These are phyloP conservation scores for Penicillium maclennaniae DNA, from an alignment of 495 filamentous ascomycete genomes.

Conservation along the genomic window DNA sequence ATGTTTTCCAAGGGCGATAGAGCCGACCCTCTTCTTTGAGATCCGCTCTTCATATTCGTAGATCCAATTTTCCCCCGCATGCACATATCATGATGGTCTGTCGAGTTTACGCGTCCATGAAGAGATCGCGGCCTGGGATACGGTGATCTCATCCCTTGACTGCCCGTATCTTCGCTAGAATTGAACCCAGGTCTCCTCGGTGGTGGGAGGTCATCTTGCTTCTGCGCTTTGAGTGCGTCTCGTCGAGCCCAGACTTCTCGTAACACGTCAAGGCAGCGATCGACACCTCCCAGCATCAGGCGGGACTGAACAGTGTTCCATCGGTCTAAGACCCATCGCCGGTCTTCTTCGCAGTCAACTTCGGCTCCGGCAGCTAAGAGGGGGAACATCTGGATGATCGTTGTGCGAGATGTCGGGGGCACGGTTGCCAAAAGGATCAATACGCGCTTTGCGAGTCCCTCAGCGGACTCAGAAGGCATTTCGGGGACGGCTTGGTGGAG, in stretches of 20 bases:
- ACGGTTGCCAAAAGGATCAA: slow-evolving; percentile 61
- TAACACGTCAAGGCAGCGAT: slow-evolving; percentile 73
- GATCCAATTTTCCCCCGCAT: slow-evolving; percentile 1
- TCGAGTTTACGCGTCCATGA: slow-evolving; percentile 6
- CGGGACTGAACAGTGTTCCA: slow-evolving; percentile 61
- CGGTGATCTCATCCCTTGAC: slow-evolving; percentile 3
- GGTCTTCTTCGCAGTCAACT: slow-evolving; percentile 55
- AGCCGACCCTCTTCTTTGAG: slow-evolving; percentile 28
- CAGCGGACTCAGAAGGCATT: slow-evolving; percentile 56
- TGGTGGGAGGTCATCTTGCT: slow-evolving; percentile 22
- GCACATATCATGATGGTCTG: slow-evolving; percentile 12
- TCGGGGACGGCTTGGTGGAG: slow-evolving; percentile 78
- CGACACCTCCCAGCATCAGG: slow-evolving; percentile 69
- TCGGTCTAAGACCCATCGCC: slow-evolving; percentile 64
- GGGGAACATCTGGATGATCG: slow-evolving; percentile 76
- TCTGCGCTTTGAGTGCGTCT: slow-evolving; percentile 43
- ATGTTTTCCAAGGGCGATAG: slow-evolving; percentile 44
- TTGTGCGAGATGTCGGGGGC: slow-evolving; percentile 57
- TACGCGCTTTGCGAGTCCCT: slow-evolving; percentile 59
- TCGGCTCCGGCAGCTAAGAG: slow-evolving; percentile 71
- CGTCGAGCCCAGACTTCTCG: slow-evolving; percentile 64
- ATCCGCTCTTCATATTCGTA: slow-evolving; percentile 2
- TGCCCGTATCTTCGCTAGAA: slow-evolving; percentile 7
- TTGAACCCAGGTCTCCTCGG: slow-evolving; percentile 11
- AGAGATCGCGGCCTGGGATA: not conserved